phyloP scores from a whole-genome alignment of 495 filamentous ascomycete genomes.

The Lepidopterella palustris region DNA sequence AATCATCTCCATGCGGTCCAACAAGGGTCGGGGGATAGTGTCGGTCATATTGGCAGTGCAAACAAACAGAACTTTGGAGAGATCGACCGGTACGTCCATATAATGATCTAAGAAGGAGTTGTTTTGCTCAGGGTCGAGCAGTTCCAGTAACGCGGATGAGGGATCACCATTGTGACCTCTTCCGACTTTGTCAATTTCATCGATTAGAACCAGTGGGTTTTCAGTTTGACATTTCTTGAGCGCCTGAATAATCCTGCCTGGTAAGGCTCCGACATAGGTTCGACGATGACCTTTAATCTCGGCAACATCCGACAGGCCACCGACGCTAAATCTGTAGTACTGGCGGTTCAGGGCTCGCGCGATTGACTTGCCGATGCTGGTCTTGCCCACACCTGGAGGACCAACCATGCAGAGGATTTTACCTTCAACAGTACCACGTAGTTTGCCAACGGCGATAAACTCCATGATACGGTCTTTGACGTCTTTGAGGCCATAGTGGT shows the following conservation, averaged over 20 bases:
- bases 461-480: constrained; percentile 98
- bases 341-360: constrained; percentile 88
- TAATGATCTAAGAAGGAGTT: constrained; percentile 97
- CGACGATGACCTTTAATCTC: constrained; percentile 98
- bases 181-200: constrained; percentile 97
- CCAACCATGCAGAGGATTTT: constrained; percentile 99
- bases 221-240: constrained; percentile 99
- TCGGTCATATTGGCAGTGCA: constrained; percentile 99
- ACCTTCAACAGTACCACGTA: constrained; percentile 94
- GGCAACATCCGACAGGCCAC: constrained; percentile 95
- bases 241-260: constrained; percentile 94
- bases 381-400: constrained; percentile 95
- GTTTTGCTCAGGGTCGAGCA: constrained; percentile 97
- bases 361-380: constrained; percentile 96
- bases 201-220: constrained; percentile 93
- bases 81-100: constrained; percentile 96
- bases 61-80: constrained; percentile 97
- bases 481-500: constrained; percentile 95
- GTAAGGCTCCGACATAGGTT: constrained; percentile 94
- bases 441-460: constrained; percentile 97
- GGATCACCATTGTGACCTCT: constrained; percentile 94
- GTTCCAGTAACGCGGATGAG: constrained; percentile 85
- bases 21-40: constrained; percentile 88
- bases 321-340: constrained; percentile 97
- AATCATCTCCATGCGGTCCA: constrained; percentile 98